Conservation (phyloP, 805 yeast genomes). For the Kazachstania viticola region DNA sequence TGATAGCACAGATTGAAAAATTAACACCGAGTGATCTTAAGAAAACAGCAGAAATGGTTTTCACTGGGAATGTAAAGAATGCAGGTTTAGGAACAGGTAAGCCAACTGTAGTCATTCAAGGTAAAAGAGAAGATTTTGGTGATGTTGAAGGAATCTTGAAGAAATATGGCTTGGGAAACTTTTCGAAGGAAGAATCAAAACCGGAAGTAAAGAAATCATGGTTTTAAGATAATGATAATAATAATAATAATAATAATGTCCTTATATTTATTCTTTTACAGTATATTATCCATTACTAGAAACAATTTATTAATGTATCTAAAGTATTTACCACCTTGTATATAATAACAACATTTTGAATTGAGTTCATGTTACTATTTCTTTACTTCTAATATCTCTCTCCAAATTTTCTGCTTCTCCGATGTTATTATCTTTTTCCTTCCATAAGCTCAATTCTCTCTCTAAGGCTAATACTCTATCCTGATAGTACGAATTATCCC, state of each 20-base stretch:
- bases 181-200: too few relatives aligned
- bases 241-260: too few relatives aligned
- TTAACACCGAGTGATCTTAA: constrained; percentile 59
- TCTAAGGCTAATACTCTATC: constrained; percentile 43
- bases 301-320: too few relatives aligned
- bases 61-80: constrained; percentile 50
- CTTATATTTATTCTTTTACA: too few relatives aligned
- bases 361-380: too few relatives aligned
- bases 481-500: constrained; percentile 45
- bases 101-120: constrained; percentile 87
- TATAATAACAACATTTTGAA: too few relatives aligned
- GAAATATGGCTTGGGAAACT: constrained; percentile 76
- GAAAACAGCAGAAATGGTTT: constrained; percentile 60
- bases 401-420: too few relatives aligned
- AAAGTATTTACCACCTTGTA: too few relatives aligned
- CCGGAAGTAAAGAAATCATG: too few relatives aligned
- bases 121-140: constrained; percentile 75
- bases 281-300: too few relatives aligned
- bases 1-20: constrained; percentile 64
- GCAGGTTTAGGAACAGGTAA: constrained; percentile 41
- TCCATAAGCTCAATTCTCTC: constrained; percentile 48
- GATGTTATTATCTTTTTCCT: constrained; percentile 26
- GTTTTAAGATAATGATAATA: too few relatives aligned
- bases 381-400: too few relatives aligned
- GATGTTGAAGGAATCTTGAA: constrained; percentile 58